Evolutionary conservation across 176 grass and related monocot genomes (phyloP).

Genomic region (Juncus inflexus): DNA sequence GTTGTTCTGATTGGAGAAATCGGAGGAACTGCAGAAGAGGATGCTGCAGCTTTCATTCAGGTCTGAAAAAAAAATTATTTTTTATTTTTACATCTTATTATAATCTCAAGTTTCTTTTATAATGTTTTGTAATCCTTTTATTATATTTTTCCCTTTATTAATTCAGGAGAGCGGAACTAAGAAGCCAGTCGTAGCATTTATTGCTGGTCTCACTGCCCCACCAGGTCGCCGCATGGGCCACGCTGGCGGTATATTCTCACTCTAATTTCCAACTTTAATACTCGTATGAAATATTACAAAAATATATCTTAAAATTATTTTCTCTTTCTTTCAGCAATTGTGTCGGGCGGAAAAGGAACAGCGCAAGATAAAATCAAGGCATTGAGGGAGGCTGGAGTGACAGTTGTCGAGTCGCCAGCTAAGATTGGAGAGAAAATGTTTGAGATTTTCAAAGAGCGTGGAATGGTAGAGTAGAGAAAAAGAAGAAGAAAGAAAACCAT

Average conservation of each 20-base stretch:
- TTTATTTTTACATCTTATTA: background rate
- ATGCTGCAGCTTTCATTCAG: conserved; percentile 91
- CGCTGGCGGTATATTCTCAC: conserved; percentile 72
- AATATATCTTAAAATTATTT: background rate
- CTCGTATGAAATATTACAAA: background rate
- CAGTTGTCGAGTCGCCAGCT: conserved; percentile 85
- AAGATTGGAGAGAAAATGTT: conserved; percentile 86
- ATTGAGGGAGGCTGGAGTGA: conserved; percentile 81
- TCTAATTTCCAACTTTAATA: background rate
- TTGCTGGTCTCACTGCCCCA: conserved; percentile 97
- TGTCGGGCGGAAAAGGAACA: conserved; percentile 90
- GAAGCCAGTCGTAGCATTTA: conserved; percentile 98
- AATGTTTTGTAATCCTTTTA: conserved; percentile 3
- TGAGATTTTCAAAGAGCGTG: conserved; percentile 84
- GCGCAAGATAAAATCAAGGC: conserved; percentile 94
- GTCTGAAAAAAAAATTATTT: conserved; percentile 35
- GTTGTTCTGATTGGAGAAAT: conserved; percentile 98
- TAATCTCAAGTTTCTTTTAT: background rate
- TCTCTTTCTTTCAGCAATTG: conserved; percentile 53
- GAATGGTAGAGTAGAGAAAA: conserved; percentile 61
- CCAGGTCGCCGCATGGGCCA: conserved; percentile 98
- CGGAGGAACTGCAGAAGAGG: conserved; percentile 98
- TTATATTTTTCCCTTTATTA: conserved; percentile 3
- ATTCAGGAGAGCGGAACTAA: conserved; percentile 79
- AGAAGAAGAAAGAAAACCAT: conserved; percentile 6